Evolutionary conservation across 768 basidiomycete species (phyloP).

Genomic region (Amanita pseudoporphyria): DNA sequence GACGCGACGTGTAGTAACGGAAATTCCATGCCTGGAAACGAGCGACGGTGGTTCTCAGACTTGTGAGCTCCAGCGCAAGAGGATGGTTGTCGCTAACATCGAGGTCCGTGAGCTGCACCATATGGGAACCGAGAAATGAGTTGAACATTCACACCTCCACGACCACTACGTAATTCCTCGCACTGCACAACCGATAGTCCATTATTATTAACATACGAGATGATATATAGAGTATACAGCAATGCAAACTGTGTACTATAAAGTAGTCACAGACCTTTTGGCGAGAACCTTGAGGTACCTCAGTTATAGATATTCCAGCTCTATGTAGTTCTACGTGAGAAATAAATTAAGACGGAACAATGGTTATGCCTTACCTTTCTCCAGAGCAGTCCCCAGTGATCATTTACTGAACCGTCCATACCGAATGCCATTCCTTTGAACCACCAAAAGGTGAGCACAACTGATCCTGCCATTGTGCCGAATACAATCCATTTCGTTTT

Average conservation of each 20-base stretch:
- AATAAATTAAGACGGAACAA: background rate
- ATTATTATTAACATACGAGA: background rate
- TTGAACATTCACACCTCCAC: conserved; percentile 95
- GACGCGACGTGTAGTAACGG: conserved; percentile 5
- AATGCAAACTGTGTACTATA: too few species aligned
- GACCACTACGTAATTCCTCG: too few species aligned
- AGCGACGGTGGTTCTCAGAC: conserved; percentile 33
- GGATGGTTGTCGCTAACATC: conserved; percentile 23
- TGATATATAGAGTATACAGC: too few species aligned
- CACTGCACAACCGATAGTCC: too few species aligned
- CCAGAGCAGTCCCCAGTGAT: conserved; percentile 77
- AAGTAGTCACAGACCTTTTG: background rate
- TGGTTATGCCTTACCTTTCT: conserved; percentile 36
- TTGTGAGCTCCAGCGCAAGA: conserved; percentile 33
- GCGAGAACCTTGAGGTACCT: background rate
- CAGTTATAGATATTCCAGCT: conserved; percentile 24
- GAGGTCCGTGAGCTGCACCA: conserved; percentile 5
- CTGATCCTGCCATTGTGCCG: conserved; percentile 41
- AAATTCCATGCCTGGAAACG: conserved; percentile 37
- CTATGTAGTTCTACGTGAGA: conserved; percentile 9
- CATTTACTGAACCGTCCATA: conserved; percentile 77
- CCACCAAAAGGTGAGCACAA: conserved; percentile 90
- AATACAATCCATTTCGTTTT: conserved; percentile 69
- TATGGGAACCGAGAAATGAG: conserved; percentile 84
- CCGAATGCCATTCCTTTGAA: conserved; percentile 87